Conservation (phyloP, 192 early-diverging fungal species). For the Spinellus fusiger region DNA sequence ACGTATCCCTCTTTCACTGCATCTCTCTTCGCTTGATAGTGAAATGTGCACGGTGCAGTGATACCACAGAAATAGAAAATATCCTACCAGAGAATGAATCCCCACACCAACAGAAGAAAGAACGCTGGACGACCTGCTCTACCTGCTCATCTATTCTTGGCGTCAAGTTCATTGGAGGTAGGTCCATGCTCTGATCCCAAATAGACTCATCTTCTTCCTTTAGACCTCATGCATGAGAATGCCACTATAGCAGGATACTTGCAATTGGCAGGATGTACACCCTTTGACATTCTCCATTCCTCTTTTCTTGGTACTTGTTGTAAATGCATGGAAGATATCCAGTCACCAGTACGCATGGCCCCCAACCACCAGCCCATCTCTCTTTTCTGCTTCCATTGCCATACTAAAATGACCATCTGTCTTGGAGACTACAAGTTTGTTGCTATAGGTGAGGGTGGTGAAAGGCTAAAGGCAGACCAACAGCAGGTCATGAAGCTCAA, state of each 20-base stretch:
- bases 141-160: slow-evolving; percentile 24
- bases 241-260: slow-evolving; percentile 60
- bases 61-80: slow-evolving; percentile 53
- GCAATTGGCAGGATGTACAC: slow-evolving; percentile 62
- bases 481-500: slow-evolving; percentile 32
- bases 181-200: too few relatives aligned
- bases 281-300: slow-evolving; percentile 70
- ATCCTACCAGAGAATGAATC: slow-evolving; percentile 32
- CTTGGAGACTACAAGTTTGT: slow-evolving; percentile 58
- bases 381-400: slow-evolving; percentile 36
- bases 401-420: slow-evolving; percentile 36
- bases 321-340: slow-evolving; percentile 50
- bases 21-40: slow-evolving; percentile 56
- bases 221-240: slow-evolving; percentile 45
- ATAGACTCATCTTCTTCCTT: too few relatives aligned
- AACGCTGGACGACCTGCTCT: slow-evolving; percentile 22
- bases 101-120: slow-evolving; percentile 8
- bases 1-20: slow-evolving; percentile 65
- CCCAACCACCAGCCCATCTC: slow-evolving; percentile 36
- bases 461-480: slow-evolving; percentile 16
- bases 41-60: slow-evolving; percentile 75
- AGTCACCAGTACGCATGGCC: slow-evolving; percentile 37
- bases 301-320: slow-evolving; percentile 65
- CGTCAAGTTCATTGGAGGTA: slow-evolving; percentile 13
- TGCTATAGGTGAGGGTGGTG: slow-evolving; percentile 23